Conservation (phyloP, 2,329 filamentous ascomycete species). For the Fusarium solani-melongenae region DNA sequence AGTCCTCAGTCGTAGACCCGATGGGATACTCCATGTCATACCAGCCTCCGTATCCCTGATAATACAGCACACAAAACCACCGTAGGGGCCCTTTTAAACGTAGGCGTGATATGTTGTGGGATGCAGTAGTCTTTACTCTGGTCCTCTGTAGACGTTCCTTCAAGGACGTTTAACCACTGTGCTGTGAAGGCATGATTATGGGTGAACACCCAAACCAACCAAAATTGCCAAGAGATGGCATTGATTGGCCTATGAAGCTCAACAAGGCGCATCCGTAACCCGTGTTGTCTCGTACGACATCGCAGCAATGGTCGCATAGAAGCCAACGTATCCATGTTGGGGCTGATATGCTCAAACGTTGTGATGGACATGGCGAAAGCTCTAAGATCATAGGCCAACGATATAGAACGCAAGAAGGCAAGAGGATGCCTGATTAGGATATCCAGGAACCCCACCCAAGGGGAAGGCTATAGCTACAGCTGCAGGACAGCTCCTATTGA, state of each 20-base stretch:
- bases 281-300: neutral
- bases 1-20: neutral
- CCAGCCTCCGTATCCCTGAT: conserved; percentile 31
- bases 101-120: conserved; percentile 28
- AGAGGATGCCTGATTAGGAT: too few species aligned
- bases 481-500: too few species aligned
- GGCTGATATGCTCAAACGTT: too few species aligned
- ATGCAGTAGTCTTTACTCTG: neutral
- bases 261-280: neutral
- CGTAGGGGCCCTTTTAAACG: conserved; percentile 39
- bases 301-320: neutral
- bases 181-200: neutral
- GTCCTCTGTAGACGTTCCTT: neutral
- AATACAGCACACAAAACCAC: conserved; percentile 36
- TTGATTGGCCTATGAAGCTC: neutral
- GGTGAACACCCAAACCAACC: neutral
- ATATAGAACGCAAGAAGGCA: too few species aligned
- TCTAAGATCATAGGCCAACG: too few species aligned
- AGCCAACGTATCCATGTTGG: neutral
- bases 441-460: too few species aligned
- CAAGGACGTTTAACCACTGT: too few species aligned
- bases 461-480: too few species aligned
- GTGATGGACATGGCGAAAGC: too few species aligned
- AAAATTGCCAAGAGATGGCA: neutral
- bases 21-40: conserved; percentile 32